Evolutionary conservation across 2,329 filamentous ascomycete genomes (phyloP).

Genomic region (Aspergillus udagawae): DNA sequence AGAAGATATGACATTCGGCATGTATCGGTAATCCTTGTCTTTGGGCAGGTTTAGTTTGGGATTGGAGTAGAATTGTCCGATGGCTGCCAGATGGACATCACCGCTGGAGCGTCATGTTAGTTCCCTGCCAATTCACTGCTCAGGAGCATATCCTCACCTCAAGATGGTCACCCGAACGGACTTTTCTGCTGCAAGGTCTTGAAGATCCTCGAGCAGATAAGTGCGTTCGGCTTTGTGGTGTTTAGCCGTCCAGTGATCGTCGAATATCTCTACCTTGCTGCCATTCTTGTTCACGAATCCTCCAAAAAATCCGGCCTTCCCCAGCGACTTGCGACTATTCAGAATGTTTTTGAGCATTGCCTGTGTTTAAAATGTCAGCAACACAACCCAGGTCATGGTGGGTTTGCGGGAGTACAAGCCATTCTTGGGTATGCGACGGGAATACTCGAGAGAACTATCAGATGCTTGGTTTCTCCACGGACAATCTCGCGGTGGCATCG

Average conservation of each 20-base stretch:
- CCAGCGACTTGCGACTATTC: conserved; percentile 83
- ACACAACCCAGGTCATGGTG: conserved; percentile 28
- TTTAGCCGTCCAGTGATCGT: conserved; percentile 97
- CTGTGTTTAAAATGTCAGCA: conserved; percentile 42
- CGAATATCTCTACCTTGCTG: conserved; percentile 84
- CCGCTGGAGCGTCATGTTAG: conserved; percentile 52
- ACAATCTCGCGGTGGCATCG: conserved; percentile 77
- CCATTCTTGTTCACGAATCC: conserved; percentile 83
- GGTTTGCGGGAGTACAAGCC: conserved; percentile 46
- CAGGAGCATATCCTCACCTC: conserved; percentile 46
- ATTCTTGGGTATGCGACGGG: conserved; percentile 76
- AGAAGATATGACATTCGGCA: conserved; percentile 92
- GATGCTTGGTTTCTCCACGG: conserved; percentile 80
- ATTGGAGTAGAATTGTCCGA: conserved; percentile 94
- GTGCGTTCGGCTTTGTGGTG: conserved; percentile 88
- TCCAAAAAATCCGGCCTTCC: conserved; percentile 75
- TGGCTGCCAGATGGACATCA: conserved; percentile 86
- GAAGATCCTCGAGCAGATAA: conserved; percentile 82
- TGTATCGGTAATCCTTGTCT: conserved; percentile 90
- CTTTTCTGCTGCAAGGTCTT: conserved; percentile 89
- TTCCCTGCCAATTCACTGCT: background rate
- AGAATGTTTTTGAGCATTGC: conserved; percentile 64
- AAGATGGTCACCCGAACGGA: conserved; percentile 88
- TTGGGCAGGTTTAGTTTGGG: conserved; percentile 77
- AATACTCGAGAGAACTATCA: conserved; percentile 82